Percentiles rank a stretch among this genome's conserved stretches.
phyloP scores from a whole-genome alignment of 2,329 filamentous ascomycete species.

The Gnomoniopsis sp. region DNA sequence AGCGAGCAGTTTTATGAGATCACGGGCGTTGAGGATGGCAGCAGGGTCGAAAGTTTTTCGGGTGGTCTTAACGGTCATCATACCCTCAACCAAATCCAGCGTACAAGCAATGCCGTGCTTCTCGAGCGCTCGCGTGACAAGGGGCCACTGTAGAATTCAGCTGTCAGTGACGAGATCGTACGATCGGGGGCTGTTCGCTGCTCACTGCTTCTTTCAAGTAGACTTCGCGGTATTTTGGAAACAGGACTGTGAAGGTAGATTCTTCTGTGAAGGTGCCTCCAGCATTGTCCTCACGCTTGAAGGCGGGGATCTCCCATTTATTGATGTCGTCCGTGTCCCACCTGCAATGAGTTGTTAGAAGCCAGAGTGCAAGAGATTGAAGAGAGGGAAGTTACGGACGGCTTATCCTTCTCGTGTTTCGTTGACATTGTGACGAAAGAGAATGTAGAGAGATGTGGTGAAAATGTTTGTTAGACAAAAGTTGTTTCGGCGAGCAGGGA shows the following conservation, averaged over 20 bases:
- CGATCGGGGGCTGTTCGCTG: not conserved
- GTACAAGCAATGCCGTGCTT: constrained; percentile 87
- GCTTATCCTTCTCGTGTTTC: constrained; percentile 84
- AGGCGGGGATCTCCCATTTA: constrained; percentile 90
- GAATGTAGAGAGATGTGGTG: not conserved
- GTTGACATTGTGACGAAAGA: constrained; percentile 64
- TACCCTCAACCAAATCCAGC: constrained; percentile 90
- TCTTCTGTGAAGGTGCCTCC: constrained; percentile 89
- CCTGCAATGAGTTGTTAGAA: constrained; percentile 3
- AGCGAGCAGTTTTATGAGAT: constrained; percentile 89
- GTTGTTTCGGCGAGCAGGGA: not conserved
- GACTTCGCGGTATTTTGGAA: constrained; percentile 94
- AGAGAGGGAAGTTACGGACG: constrained; percentile 29
- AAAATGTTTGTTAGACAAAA: not conserved
- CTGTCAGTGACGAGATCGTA: constrained; percentile 6
- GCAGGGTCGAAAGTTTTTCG: constrained; percentile 77
- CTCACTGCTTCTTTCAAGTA: constrained; percentile 74
- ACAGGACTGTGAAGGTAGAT: constrained; percentile 81
- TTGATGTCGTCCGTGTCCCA: constrained; percentile 98
- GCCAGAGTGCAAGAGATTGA: not conserved
- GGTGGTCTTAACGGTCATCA: constrained; percentile 95
- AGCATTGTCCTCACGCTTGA: constrained; percentile 80
- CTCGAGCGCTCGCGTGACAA: constrained; percentile 82
- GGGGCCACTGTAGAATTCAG: constrained; percentile 61
- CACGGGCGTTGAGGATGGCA: constrained; percentile 87